phyloP scores from a whole-genome alignment of 148 eudicot genomes.

The Agrostemma githago region DNA sequence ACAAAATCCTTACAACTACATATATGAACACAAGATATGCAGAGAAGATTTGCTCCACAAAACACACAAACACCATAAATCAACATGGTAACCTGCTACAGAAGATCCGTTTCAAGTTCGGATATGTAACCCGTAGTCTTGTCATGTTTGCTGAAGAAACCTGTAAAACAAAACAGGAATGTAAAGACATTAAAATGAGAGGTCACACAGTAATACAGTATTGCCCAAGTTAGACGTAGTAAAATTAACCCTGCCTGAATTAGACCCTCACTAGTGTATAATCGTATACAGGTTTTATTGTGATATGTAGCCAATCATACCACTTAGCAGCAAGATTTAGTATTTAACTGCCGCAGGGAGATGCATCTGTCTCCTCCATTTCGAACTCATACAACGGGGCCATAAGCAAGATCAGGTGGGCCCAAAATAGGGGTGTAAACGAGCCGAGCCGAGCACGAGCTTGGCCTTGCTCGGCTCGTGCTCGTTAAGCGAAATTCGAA shows the following conservation, averaged over 20 bases:
- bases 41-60: background rate
- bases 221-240: background rate
- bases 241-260: too few relatives aligned
- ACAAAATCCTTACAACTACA: background rate
- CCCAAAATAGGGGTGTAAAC: too few relatives aligned
- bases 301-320: background rate
- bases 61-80: conserved; percentile 16
- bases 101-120: conserved; percentile 79
- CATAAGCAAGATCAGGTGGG: too few relatives aligned
- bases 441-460: too few relatives aligned
- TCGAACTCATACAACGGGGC: too few relatives aligned
- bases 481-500: too few relatives aligned
- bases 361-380: background rate
- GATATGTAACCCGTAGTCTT: conserved; percentile 52
- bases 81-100: conserved; percentile 49
- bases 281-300: too few relatives aligned
- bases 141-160: conserved; percentile 49
- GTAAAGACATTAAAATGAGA: background rate
- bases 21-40: background rate
- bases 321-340: background rate
- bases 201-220: background rate
- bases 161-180: conserved; percentile 24
- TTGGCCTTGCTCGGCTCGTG: too few relatives aligned
- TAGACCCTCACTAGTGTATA: too few relatives aligned
- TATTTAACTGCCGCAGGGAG: background rate